These are phyloP conservation scores for Phytophthora hybrid DNA, from an alignment of 352 stramenopile genomes.

Conservation along the genomic window DNA sequence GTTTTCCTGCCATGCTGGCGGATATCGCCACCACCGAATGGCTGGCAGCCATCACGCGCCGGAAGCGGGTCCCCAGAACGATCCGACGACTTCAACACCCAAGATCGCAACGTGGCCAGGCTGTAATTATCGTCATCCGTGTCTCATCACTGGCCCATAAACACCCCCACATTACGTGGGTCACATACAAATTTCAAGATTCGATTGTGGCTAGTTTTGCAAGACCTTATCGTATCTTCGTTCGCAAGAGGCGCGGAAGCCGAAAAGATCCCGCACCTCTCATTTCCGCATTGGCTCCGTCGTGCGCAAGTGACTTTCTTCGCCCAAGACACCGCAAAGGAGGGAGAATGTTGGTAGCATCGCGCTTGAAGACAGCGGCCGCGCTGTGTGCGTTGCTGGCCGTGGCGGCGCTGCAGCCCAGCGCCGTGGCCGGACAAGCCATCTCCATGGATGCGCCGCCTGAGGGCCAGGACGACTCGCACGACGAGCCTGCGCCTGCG, in stretches of 20 bases:
- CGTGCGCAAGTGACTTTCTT: constrained; percentile 14
- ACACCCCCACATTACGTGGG: background rate
- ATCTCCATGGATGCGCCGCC: constrained; percentile 19
- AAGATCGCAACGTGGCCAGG: constrained; percentile 30
- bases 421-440: constrained; percentile 23
- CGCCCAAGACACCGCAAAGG: background rate
- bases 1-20: constrained; percentile 1
- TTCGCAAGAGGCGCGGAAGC: constrained; percentile 5
- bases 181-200: constrained; percentile 6
- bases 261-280: constrained; percentile 20
- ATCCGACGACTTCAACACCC: constrained; percentile 18
- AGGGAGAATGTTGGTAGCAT: constrained; percentile 35
- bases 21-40: constrained; percentile 11
- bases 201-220: constrained; percentile 8
- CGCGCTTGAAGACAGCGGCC: constrained; percentile 26
- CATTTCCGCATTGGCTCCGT: constrained; percentile 37
- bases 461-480: constrained; percentile 10
- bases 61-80: background rate
- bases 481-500: constrained; percentile 24
- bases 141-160: constrained; percentile 6
- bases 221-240: constrained; percentile 28
- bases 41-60: constrained; percentile 18
- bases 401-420: constrained; percentile 26
- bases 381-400: constrained; percentile 35
- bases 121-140: constrained; percentile 19